Conservation (phyloP, 805 yeast species). For the Zygotorulaspora florentina region DNA sequence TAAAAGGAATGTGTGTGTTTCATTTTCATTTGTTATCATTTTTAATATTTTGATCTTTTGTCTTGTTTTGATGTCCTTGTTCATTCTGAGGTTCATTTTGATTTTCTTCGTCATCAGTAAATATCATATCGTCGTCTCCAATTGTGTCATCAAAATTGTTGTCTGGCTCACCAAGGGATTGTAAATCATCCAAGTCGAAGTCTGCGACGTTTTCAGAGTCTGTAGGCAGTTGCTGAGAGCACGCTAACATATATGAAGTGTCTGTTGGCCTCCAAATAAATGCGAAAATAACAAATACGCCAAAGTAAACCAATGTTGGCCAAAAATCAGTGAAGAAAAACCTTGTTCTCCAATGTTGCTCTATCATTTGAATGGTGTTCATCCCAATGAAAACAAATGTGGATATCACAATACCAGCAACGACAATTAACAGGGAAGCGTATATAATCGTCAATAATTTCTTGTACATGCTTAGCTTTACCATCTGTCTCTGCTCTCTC, state of each 20-base stretch:
- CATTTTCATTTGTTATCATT: too few relatives aligned
- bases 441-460: conserved; percentile 71
- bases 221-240: conserved; percentile 86
- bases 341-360: conserved; percentile 86
- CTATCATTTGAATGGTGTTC: conserved; percentile 71
- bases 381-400: conserved; percentile 68
- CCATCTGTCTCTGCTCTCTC: conserved; percentile 82
- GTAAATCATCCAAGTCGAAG: conserved; percentile 56
- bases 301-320: conserved; percentile 85
- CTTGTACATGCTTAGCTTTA: conserved; percentile 83
- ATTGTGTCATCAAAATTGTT: conserved; percentile 37
- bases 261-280: conserved; percentile 97
- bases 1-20: not conserved
- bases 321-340: conserved; percentile 89
- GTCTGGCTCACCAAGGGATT: conserved; percentile 39
- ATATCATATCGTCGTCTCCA: conserved; percentile 29
- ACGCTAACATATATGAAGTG: conserved; percentile 90
- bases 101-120: conserved; percentile 30
- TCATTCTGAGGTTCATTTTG: not conserved
- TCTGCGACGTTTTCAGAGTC: conserved; percentile 69
- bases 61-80: not conserved
- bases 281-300: conserved; percentile 78
- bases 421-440: conserved; percentile 61
- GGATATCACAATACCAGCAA: conserved; percentile 67
- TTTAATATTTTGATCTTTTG: not conserved